Evolutionary conservation across 1,139 yeast species (phyloP), one percentile per base, ranked within the genome.

Genomic region (Geotrichum klebahnii): DNA sequence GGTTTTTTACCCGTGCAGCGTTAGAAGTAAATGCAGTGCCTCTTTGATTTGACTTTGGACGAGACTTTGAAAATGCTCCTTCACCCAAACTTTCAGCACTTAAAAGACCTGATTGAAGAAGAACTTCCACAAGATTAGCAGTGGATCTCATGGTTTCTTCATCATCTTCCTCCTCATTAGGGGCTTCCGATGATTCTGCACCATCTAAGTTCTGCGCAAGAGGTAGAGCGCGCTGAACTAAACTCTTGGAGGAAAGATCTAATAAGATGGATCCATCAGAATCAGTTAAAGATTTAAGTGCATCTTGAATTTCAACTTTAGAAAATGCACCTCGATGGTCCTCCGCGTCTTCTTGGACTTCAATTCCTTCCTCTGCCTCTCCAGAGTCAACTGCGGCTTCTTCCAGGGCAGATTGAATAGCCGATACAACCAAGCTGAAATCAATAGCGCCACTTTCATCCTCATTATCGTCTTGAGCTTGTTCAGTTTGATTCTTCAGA

Each of bases 371-470:
- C 12, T 29, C 26, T 9, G 36, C 14, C 4, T 38, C 28, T 14
- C 17, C 31, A 10, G 46, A 41, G 10, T 39, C 44, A 2, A 22
- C 41, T 10, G 38, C 36, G 12, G 51, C 51, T 24, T 48, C 51
- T 31, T 48, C 47, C 9, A 48, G 39, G 3, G 51, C 51, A 14
- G 46, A 34, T 36, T 48, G 51, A 12, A 48, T 34, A 12, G 51
- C 51, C 22, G 51, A 48, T 2, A 48, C 51, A 16, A 48, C 46
- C 35, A 48, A n/a, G 34, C 44, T 37, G 26, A 46, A 40, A 41
- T 46, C 50, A 14, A 39, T 24, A 26, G 32, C 40, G 10, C 33
- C 29, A 4, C 35, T 45, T 5, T 46, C 50, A 29, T 23, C 28
- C 22, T 35, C 40, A 12, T 46, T 36, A n/a, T 33, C 35, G 19